Base-by-base conservation (phyloP, 768 basidiomycete genomes). In the Suillus discolor region DNA sequence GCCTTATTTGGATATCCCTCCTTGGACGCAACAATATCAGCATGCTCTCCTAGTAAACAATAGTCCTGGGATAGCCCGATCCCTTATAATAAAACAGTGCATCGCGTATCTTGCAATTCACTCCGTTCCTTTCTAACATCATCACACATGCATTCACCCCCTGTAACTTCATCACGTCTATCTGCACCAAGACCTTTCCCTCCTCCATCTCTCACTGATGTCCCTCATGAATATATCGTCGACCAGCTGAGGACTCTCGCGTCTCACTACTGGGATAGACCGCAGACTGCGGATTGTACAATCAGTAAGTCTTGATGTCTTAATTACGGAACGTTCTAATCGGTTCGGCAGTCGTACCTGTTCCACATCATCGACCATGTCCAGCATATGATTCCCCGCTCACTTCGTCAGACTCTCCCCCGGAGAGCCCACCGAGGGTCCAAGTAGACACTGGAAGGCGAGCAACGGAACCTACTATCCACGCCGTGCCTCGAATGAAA, bases 251-350 rank as follows among this genome's bases (percentile, higher is more conserved):
- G 85, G 76, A 79, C 77, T 72, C 79, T 92, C 61, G 91, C 90
- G 16, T 79, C 85, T 25, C 79, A 83, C 57, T 91, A 89, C 78
- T 92, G 92, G 91, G 85, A 88, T 71, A 90, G 87, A 68, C 83
- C 86, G 65, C 89, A 91, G 69, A 90, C 88, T 1, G 85, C 91
- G 11, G 90, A 94, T 76, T 94, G 91, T 76, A 92, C 92, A 18
- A 83, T 93, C 64, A 83, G 92, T 92, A 71, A 41, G 85, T 77
- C 41, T 3, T 4, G 0, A 9, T 18, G 1, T 45, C 16, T 59
- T 42, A 28, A 39, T 23, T 25, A 66, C 25, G 6, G 23, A 59
- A 41, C 9, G 16, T 59, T 28, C 25, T 59, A 16, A 59, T 59
- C 57, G 61, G 31, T 51, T 67, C 42, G 39, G 47, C 31, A 86